Percentiles rank a stretch among this genome's conserved stretches.
phyloP scores from a whole-genome alignment of 257 asterid genomes.

The Nicotiana sylvestris region DNA sequence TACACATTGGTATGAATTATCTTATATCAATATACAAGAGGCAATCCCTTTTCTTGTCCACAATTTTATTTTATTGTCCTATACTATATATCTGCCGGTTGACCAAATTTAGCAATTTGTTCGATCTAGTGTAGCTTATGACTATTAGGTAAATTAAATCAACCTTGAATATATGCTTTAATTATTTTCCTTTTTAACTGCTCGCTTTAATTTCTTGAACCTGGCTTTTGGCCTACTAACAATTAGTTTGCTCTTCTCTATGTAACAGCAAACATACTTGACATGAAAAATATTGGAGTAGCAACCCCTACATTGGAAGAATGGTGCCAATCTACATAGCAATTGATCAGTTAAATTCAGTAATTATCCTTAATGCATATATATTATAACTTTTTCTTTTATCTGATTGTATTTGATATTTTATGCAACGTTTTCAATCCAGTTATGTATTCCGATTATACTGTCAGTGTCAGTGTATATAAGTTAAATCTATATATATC shows the following conservation, averaged over 20 bases:
- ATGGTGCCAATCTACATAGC: slow-evolving; percentile 39
- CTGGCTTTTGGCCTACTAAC: neutral
- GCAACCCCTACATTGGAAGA: slow-evolving; percentile 55
- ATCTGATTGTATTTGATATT: too few species aligned
- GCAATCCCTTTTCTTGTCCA: too few species aligned
- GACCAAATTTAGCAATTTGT: too few species aligned
- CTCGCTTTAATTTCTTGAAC: neutral
- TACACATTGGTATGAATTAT: slow-evolving; percentile 50
- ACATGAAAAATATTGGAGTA: slow-evolving; percentile 72
- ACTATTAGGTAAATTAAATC: neutral
- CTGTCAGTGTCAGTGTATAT: too few species aligned
- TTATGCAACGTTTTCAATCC: too few species aligned
- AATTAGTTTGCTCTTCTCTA: neutral
- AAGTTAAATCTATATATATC: too few species aligned
- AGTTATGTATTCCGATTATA: too few species aligned
- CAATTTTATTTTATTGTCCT: too few species aligned
- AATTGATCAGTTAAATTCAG: neutral
- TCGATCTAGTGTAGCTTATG: too few species aligned
- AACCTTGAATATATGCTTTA: too few species aligned
- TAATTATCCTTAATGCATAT: neutral
- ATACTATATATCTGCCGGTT: too few species aligned
- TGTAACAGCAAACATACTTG: slow-evolving; percentile 50
- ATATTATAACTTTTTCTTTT: too few species aligned
- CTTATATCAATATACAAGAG: neutral
- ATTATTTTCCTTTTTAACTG: neutral